These are phyloP conservation scores for Blastocystis sp. DNA, from an alignment of 352 stramenopile species.

Conservation along the genomic window DNA sequence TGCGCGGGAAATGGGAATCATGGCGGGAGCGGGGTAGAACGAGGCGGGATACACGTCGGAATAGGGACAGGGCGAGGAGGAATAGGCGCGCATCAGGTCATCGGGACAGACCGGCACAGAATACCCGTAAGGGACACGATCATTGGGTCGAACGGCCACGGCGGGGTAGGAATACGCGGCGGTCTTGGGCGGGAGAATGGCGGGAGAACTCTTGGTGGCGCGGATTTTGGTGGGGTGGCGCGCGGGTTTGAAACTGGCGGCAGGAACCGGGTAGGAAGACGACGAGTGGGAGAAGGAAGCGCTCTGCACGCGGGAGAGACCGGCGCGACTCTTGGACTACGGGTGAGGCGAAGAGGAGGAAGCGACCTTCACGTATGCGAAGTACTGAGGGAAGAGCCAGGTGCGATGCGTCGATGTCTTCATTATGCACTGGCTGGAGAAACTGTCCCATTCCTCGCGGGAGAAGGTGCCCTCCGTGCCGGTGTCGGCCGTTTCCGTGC, in stretches of 20 bases:
- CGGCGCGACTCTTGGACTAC: neutral
- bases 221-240: neutral
- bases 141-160: neutral
- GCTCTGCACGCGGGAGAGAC: neutral
- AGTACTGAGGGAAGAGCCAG: slow-evolving; percentile 45
- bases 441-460: neutral
- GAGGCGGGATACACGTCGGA: neutral
- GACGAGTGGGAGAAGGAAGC: neutral
- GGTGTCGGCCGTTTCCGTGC: slow-evolving; percentile 19
- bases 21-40: neutral
- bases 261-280: neutral
- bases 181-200: neutral
- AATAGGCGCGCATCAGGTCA: neutral
- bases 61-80: neutral
- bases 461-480: neutral
- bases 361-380: slow-evolving; percentile 23
- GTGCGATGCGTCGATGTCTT: neutral
- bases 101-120: neutral
- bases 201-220: neutral
- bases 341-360: neutral
- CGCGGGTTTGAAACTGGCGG: neutral
- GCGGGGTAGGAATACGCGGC: neutral
- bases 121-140: neutral
- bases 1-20: neutral
- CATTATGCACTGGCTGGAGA: neutral